Evolutionary conservation across 495 filamentous ascomycete species (phyloP), one percentile per base, ranked within the genome.

Genomic region (Aspergillus coremiiformis): DNA sequence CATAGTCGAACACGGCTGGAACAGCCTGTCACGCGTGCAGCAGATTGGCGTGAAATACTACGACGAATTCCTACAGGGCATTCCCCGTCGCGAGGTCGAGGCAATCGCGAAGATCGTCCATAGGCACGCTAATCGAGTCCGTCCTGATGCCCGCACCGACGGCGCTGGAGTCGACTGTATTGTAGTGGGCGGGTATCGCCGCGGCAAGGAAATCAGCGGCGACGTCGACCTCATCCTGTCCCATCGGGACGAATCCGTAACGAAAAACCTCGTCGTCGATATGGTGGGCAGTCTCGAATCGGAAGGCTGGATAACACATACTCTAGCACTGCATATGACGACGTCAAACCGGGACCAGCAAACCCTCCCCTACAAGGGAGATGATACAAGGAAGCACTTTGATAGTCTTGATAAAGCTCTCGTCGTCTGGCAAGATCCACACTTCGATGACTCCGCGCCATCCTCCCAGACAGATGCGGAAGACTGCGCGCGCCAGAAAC

Each of bases 21-120:
- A 74, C 32, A 67, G 56, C 0, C 74, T 97, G 0, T 84, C 75
- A 0, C 79, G 90, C 14, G 86, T 86, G 1, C 91, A 95, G 65
- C 90, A 97, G 63, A 95, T 98, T 42, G 93, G 93, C 0, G 66
- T 97, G n/a, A 97, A 97, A 63, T 96, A 84, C 64, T 95, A 91
- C 63, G 87, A 94, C 41, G 93, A 97, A 48, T 86, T 98, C 39
- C 74, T 79, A 29, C 64, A 73, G 19, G 78, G 77, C 27, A 86
- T 98, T 15, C 77, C 90, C 1, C 78, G 91, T 1, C 41, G 48
- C 0, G 92, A 98, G 60, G 84, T 89, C 3, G 85, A 89, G 58
- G 51, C 61, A 0, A 96, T 96, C 51, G 80, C 76, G 0, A 52
- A 59, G 4, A 72, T 74, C 8, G 74, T 97, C 32, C 72, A 78